Conservation (phyloP, 805 yeast genomes). For the Wickerhamomyces bovis region DNA sequence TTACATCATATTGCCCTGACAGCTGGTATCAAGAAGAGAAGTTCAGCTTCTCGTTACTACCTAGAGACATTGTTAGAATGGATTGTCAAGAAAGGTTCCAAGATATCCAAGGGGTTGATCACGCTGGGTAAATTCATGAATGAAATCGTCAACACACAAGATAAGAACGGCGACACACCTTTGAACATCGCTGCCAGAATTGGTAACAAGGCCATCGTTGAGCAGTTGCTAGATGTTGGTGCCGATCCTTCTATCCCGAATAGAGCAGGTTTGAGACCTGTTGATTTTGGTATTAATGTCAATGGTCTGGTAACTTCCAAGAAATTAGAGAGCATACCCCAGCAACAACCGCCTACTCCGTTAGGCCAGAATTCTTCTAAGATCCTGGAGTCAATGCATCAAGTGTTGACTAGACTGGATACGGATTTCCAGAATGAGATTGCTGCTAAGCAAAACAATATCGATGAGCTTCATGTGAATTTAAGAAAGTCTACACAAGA, state of each 20-base stretch:
- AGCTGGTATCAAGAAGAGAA: conserved; percentile 70
- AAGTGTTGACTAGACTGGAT: conserved; percentile 46
- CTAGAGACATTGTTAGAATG: conserved; percentile 68
- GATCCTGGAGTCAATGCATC: conserved; percentile 45
- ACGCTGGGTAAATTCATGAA: conserved; percentile 54
- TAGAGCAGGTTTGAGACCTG: conserved; percentile 79
- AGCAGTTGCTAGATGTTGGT: conserved; percentile 78
- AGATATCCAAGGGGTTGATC: conserved; percentile 39
- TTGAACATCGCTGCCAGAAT: conserved; percentile 87
- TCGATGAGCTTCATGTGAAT: conserved; percentile 47
- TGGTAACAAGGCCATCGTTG: conserved; percentile 75
- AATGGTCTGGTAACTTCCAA: conserved; percentile 14
- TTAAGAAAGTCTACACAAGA: conserved; percentile 51
- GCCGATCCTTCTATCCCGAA: conserved; percentile 78
- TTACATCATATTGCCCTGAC: conserved; percentile 82
- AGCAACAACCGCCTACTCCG: not conserved
- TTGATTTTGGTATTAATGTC: conserved; percentile 73
- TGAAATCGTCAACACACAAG: conserved; percentile 80
- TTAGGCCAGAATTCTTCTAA: conserved; percentile 26
- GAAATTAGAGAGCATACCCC: not conserved
- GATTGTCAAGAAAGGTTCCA: conserved; percentile 55
- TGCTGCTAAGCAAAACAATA: conserved; percentile 42
- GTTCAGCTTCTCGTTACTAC: conserved; percentile 68
- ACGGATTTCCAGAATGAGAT: conserved; percentile 55
- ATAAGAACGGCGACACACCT: conserved; percentile 91